Percentiles rank a stretch among this genome's conserved stretches.
phyloP scores from a whole-genome alignment of 345 rosid species.

The Boechera retrofracta region DNA sequence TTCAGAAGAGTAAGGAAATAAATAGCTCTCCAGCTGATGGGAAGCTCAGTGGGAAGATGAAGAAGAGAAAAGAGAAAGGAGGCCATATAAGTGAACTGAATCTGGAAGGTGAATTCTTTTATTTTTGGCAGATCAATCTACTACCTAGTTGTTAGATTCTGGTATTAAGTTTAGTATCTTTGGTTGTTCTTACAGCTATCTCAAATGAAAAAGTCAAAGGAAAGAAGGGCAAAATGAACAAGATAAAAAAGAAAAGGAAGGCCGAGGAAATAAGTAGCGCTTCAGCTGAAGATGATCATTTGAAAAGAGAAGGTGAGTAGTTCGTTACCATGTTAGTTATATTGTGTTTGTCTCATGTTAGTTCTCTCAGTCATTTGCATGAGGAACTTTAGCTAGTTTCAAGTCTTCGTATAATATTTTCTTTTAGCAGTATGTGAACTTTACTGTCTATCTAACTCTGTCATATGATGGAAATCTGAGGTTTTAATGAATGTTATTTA shows the following conservation, averaged over 20 bases:
- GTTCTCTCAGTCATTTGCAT: not conserved
- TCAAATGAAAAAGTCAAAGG: constrained; percentile 29
- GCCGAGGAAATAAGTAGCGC: constrained; percentile 25
- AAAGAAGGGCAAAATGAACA: constrained; percentile 36
- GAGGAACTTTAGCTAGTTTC: constrained; percentile 2
- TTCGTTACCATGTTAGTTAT: constrained; percentile 5
- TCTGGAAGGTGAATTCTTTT: constrained; percentile 18
- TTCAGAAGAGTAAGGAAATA: constrained; percentile 21
- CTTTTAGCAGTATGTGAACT: not conserved
- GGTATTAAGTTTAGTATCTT: constrained; percentile 29
- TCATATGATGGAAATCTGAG: not conserved
- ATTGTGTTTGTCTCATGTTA: not conserved
- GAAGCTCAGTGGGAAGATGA: constrained; percentile 17
- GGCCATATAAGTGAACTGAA: not conserved
- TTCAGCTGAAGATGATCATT: constrained; percentile 29
- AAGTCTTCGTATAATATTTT: not conserved
- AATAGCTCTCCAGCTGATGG: constrained; percentile 8
- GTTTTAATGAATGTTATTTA: not conserved
- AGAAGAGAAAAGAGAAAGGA: constrained; percentile 34
- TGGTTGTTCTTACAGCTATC: constrained; percentile 26
- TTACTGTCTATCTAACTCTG: not conserved
- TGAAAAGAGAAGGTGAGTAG: constrained; percentile 26
- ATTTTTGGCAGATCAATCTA: not conserved
- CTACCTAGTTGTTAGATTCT: not conserved
- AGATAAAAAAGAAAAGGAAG: constrained; percentile 40